Base-by-base conservation (phyloP, 2,329 filamentous ascomycete species). In the Phyllosticta citribraziliensis region DNA sequence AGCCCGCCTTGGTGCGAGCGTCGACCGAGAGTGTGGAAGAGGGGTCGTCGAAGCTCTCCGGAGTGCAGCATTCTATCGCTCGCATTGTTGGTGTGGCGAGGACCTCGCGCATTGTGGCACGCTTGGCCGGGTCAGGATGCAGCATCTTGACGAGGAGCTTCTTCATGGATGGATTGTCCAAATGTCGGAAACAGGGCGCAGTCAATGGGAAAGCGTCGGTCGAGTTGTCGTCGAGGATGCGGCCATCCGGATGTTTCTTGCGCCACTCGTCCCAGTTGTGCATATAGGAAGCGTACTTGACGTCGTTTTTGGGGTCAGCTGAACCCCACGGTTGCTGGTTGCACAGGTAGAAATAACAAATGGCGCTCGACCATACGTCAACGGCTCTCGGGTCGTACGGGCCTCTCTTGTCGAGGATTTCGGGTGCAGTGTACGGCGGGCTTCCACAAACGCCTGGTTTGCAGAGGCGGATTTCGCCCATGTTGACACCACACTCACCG, bases 331-430 rank as follows among this genome's bases (percentile, higher is more conserved):
- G 82, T 68, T 88, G 88, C 50, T 83, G 84, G 65, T 96, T 83
- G 64, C 88, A 86, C 62, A 96, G 77, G 81, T 90, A 93, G 66
- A 95, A 87, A 62, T 95, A 86, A 65, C 94, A 87, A 62, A 96
- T 86, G 24, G 87, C 91, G 57, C 88, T 88, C 60, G 88, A 88
- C 91, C 91, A 96, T 12, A 95, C 87, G 69, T 96, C 91, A 12
- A 95, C 78, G 3, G 87, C 84, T 54, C 90, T 85, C 1, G 91
- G 87, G 70, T 96, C 91, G 68, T 87, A 88, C 51, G 78, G 73
- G 20, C 76, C 78, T 79, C 61, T 79, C 78, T 89, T 89, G 54
- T 80, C 80, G 40, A 94, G 78, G 5, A 96, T 89, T 72, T 96
- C 91, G 1, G 91, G 91, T 0, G 91, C 89, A 67, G 94, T 91